phyloP scores from a whole-genome alignment of 2,329 filamentous ascomycete species.

The Elsinoe ampelina region DNA sequence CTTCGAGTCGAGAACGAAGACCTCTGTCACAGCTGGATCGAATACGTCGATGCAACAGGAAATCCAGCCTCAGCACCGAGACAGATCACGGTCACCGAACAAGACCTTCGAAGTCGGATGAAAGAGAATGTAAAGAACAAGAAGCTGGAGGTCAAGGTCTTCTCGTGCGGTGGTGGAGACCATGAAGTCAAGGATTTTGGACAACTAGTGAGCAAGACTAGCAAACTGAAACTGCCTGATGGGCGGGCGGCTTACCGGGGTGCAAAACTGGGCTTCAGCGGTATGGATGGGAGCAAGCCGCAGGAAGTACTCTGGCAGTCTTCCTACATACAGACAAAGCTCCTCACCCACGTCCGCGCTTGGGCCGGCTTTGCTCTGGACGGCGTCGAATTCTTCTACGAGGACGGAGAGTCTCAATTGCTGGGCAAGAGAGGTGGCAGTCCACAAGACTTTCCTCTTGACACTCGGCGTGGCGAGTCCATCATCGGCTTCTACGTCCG shows the following conservation, averaged over 20 bases:
- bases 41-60: constrained; percentile 57
- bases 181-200: constrained; percentile 70
- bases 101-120: constrained; percentile 60
- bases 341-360: constrained; percentile 64
- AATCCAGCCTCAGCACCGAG: constrained; percentile 52
- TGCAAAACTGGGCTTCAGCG: constrained; percentile 61
- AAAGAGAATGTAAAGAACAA: constrained; percentile 65
- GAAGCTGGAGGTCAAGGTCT: constrained; percentile 59
- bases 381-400: constrained; percentile 87
- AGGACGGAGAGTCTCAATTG: constrained; percentile 72
- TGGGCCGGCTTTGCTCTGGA: constrained; percentile 71
- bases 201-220: constrained; percentile 58
- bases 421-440: constrained; percentile 76
- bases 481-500: constrained; percentile 78
- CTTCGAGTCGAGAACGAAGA: constrained; percentile 73
- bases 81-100: constrained; percentile 65
- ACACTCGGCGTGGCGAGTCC: constrained; percentile 75
- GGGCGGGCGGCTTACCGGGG: constrained; percentile 67
- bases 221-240: constrained; percentile 64
- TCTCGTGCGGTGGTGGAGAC: constrained; percentile 65
- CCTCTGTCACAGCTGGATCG: constrained; percentile 70
- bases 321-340: constrained; percentile 56
- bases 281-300: constrained; percentile 59
- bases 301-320: constrained; percentile 69
- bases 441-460: constrained; percentile 65